phyloP scores from a whole-genome alignment of 2,329 filamentous ascomycete species.

The Talaromyces sp. region DNA sequence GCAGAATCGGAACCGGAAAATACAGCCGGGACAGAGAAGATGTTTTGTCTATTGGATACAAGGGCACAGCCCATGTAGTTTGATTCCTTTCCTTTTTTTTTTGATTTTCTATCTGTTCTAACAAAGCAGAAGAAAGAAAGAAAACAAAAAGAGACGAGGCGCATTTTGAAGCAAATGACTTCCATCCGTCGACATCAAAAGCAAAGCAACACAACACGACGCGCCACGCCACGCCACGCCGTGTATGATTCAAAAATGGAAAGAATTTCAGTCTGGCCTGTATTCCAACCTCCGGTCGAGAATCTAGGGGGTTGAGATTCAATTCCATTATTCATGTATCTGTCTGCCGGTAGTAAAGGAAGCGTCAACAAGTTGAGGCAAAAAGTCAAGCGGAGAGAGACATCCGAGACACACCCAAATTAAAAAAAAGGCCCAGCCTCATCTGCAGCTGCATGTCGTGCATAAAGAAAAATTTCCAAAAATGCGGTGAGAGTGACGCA shows the following conservation, averaged over 20 bases:
- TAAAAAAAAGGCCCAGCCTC: neutral
- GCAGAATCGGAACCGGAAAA: neutral
- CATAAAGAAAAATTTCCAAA: neutral
- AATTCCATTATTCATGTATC: too few species aligned
- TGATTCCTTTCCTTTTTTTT: neutral
- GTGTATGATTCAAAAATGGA: too few species aligned
- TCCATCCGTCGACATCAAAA: neutral
- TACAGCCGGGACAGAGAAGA: neutral
- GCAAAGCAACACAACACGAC: neutral
- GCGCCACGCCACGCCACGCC: neutral
- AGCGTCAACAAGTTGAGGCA: neutral
- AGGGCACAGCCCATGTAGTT: neutral
- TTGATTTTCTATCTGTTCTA: neutral
- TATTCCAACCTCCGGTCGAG: too few species aligned
- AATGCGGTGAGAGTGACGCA: neutral
- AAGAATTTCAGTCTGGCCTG: too few species aligned
- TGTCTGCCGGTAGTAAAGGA: too few species aligned
- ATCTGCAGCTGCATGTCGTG: neutral
- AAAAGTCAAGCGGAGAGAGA: neutral
- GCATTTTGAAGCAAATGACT: too few species aligned
- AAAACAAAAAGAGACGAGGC: neutral
- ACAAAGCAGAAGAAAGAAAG: neutral
- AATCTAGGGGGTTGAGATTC: too few species aligned
- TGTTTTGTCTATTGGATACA: neutral
- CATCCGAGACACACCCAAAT: too few species aligned